Evolutionary conservation across 306 rosid species (phyloP).

Genomic region (Cucumis cinereus): DNA sequence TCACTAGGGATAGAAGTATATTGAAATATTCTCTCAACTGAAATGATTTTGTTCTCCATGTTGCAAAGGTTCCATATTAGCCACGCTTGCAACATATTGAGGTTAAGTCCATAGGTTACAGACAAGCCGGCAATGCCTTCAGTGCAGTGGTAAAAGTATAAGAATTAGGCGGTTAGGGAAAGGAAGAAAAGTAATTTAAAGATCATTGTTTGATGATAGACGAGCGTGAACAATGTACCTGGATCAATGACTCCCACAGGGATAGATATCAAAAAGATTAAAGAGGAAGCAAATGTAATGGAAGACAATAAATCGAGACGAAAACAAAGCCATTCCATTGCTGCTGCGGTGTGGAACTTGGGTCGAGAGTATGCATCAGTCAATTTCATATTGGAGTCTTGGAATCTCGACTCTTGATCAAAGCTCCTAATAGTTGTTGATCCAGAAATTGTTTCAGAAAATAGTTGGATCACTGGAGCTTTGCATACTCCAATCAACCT

Average conservation of each 20-base stretch:
- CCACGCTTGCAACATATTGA: constrained; percentile 33
- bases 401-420: constrained; percentile 57
- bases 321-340: constrained; percentile 55
- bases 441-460: constrained; percentile 75
- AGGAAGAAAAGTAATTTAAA: not conserved
- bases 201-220: not conserved
- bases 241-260: constrained; percentile 49
- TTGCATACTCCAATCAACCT: constrained; percentile 72
- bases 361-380: constrained; percentile 46
- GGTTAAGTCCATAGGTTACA: constrained; percentile 69
- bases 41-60: constrained; percentile 71
- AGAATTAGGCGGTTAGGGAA: not conserved
- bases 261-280: constrained; percentile 47
- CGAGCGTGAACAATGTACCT: constrained; percentile 18
- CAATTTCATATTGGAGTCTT: constrained; percentile 41
- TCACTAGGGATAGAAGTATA: constrained; percentile 57
- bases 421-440: constrained; percentile 68
- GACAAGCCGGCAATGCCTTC: constrained; percentile 75
- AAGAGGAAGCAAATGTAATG: constrained; percentile 37
- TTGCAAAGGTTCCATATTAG: constrained; percentile 42
- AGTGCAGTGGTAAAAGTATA: not conserved
- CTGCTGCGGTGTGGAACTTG: constrained; percentile 33
- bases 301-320: constrained; percentile 50
- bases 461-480: constrained; percentile 84
- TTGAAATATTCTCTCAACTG: constrained; percentile 77